Percentiles rank a stretch among this genome's conserved stretches.
Evolutionary conservation across 2,329 filamentous ascomycete species (phyloP).

Genomic region (Cryphonectria japonica): DNA sequence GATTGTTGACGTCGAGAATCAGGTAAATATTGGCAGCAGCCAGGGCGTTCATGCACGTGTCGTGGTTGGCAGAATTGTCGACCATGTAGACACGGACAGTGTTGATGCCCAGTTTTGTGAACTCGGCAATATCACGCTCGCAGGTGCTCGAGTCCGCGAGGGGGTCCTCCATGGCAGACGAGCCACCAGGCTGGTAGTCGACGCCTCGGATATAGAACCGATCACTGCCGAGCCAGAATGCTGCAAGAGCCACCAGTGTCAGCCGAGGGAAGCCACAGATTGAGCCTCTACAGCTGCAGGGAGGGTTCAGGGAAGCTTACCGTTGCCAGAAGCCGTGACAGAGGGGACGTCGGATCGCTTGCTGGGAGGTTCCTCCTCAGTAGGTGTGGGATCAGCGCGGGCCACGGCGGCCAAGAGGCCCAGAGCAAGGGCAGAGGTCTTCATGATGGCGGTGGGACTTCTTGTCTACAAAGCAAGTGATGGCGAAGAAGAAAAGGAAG

Average conservation of each 20-base stretch:
- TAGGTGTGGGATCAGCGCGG: slow-evolving; percentile 54
- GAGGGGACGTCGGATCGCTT: slow-evolving; percentile 55
- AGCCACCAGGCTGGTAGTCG: slow-evolving; percentile 67
- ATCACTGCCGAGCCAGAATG: slow-evolving; percentile 57
- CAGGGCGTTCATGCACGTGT: slow-evolving; percentile 81
- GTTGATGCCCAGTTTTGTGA: slow-evolving; percentile 87
- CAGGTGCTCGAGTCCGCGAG: slow-evolving; percentile 73
- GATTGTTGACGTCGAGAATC: slow-evolving; percentile 88
- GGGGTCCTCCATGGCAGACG: slow-evolving; percentile 66
- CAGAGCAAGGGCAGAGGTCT: slow-evolving; percentile 50
- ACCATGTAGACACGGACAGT: slow-evolving; percentile 91
- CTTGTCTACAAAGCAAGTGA: not conserved
- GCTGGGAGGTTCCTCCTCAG: slow-evolving; percentile 50
- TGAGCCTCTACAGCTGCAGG: not conserved
- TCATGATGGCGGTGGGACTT: slow-evolving; percentile 48
- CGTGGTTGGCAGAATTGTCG: slow-evolving; percentile 82
- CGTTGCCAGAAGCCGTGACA: slow-evolving; percentile 61
- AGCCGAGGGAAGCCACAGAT: not conserved
- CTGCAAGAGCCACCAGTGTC: slow-evolving; percentile 37
- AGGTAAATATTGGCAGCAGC: slow-evolving; percentile 89
- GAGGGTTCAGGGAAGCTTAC: slow-evolving; percentile 40
- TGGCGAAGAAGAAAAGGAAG: not conserved
- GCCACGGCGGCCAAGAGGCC: slow-evolving; percentile 53
- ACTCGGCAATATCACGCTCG: slow-evolving; percentile 78
- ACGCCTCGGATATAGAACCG: slow-evolving; percentile 65